Evolutionary conservation across 768 basidiomycete species (phyloP), one percentile per base, ranked within the genome.

Genomic region (Tubosaeta sp.): DNA sequence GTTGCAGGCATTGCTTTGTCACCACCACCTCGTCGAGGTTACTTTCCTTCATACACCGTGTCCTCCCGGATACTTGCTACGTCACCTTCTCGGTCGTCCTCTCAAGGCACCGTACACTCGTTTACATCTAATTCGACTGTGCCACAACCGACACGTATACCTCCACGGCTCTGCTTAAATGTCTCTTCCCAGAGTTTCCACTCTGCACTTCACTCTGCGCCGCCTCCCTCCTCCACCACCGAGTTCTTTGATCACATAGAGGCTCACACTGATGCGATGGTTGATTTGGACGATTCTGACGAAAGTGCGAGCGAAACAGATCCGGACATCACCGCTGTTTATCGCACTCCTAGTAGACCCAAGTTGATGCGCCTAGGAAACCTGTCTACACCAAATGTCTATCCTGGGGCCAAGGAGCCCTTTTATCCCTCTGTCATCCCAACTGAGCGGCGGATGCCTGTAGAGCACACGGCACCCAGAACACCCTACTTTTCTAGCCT

Each of bases 171-270:
- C 46, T 66, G 72, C 17, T 62, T 83, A 10, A 72, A 76, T 46
- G 76, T 81, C 39, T 80, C 84, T 7, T 59, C 73, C 17, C 70
- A 71, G 39, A 68, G 65, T 49, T 68, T 75, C 33, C 66, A 75
- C 26, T 71, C 75, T 32, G 70, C 73, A 12, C 72, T 85, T 16
- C 80, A 80, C 51, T 81, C 83, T 39, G 84, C 81, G 32, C 85
- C 86, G 13, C 79, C 77, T 13, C 82, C 84, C 2, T 75, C 82
- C 6, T 83, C 86, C 13, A 81, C 85, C 0, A 78, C 82, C 25
- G 81, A 81, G 29, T 89, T 89, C 75, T 89, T 90, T 65, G 86
- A 90, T 69, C 79, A 71, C 54, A 83, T 89, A 42, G 84, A 88
- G 58, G 71, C 77, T 14, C 82, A 86, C 41, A 80, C 80, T 6